phyloP scores from a whole-genome alignment of 2,329 filamentous ascomycete species.

The Diaporthe batatas region DNA sequence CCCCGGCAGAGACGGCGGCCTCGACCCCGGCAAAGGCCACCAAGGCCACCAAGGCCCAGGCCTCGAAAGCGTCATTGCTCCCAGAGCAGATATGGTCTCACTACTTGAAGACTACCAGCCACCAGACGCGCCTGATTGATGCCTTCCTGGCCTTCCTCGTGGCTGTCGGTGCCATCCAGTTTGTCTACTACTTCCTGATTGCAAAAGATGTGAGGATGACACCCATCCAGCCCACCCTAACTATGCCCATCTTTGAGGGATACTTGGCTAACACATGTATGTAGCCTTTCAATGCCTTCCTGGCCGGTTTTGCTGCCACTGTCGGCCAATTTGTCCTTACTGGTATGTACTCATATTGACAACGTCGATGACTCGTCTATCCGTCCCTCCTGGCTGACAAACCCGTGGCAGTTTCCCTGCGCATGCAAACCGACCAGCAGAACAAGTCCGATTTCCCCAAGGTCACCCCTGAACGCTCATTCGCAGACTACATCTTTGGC shows the following conservation, averaged over 20 bases:
- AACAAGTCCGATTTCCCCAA: constrained; percentile 83
- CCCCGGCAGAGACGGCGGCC: not conserved
- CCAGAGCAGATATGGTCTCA: constrained; percentile 70
- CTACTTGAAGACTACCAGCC: constrained; percentile 85
- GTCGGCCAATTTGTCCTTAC: constrained; percentile 98
- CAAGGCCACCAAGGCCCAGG: constrained; percentile 33
- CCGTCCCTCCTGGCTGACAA: constrained; percentile 9
- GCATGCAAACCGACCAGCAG: constrained; percentile 90
- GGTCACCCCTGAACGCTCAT: constrained; percentile 90
- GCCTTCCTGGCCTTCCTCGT: constrained; percentile 91
- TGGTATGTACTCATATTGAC: constrained; percentile 64
- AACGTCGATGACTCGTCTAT: not conserved
- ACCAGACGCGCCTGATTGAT: constrained; percentile 93
- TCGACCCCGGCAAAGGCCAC: constrained; percentile 7
- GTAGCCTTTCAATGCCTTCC: constrained; percentile 98
- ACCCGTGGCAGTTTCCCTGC: constrained; percentile 70
- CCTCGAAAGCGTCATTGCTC: constrained; percentile 8
- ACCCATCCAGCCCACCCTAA: not conserved
- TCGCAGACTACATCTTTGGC: constrained; percentile 95
- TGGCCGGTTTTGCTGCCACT: constrained; percentile 92
- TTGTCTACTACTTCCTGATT: constrained; percentile 89
- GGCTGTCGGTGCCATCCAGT: constrained; percentile 88
- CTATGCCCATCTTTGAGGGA: not conserved
- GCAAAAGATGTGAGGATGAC: constrained; percentile 89
- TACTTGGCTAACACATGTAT: constrained; percentile 55